A percentile compares a stretch with the other conserved stretches of the same genome.
These are phyloP conservation scores for Yamadazyma kanchanaburiensis DNA, from an alignment of 1,139 yeast genomes.

Conservation along the genomic window DNA sequence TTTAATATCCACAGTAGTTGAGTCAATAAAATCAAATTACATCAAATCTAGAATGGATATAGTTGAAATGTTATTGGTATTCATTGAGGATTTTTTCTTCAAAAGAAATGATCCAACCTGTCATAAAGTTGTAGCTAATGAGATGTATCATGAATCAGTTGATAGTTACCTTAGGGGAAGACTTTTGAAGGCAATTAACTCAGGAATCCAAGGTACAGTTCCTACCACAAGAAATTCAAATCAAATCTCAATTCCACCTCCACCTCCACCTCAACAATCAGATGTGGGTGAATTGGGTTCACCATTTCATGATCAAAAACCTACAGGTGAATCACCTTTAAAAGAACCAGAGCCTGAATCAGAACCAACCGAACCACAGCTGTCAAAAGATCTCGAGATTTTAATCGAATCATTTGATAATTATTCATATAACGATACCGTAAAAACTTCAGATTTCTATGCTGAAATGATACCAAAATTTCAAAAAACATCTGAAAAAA, in stretches of 20 bases:
- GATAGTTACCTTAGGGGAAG: slow-evolving; percentile 5
- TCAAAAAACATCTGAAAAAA: slow-evolving; percentile 19
- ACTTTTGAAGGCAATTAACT: slow-evolving; percentile 6
- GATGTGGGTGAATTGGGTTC: slow-evolving; percentile 1
- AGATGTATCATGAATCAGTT: slow-evolving; percentile 2
- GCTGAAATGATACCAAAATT: slow-evolving; percentile 16
- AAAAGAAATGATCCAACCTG: slow-evolving; percentile 4
- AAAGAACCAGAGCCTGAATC: slow-evolving; percentile 4
- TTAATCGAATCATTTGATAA: slow-evolving; percentile 17
- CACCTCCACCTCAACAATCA: neutral
- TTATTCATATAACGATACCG: slow-evolving; percentile 22
- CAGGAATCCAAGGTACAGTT: neutral
- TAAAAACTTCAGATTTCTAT: slow-evolving; percentile 15
- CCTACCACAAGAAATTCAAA: neutral
- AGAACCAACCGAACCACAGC: too few relatives aligned
- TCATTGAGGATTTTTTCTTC: slow-evolving; percentile 4
- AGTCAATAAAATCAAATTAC: slow-evolving; percentile 4
- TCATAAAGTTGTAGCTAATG: slow-evolving; percentile 4
- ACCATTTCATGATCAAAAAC: slow-evolving; percentile 2
- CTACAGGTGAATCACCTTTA: neutral
- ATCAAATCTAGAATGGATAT: slow-evolving; percentile 4
- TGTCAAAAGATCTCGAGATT: slow-evolving; percentile 11
- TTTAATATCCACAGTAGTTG: slow-evolving; percentile 3
- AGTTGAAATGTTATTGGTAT: slow-evolving; percentile 3
- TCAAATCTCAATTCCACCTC: neutral